Evolutionary conservation across 805 yeast species (phyloP).

Genomic region (Geotrichum ghanense): DNA sequence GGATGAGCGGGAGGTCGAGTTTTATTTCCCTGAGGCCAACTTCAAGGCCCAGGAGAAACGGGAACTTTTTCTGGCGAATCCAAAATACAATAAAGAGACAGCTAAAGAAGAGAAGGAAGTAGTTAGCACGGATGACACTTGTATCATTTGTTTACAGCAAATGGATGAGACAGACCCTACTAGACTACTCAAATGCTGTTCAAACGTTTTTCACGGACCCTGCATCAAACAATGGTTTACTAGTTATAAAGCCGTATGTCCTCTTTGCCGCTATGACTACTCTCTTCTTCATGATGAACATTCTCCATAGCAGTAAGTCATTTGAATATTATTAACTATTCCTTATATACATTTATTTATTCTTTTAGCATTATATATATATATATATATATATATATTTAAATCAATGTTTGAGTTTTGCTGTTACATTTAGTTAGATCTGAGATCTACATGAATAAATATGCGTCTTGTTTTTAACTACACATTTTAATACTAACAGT

Average conservation of each 20-base stretch:
- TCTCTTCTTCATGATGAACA: neutral
- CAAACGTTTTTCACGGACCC: constrained; percentile 72
- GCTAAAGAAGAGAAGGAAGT: constrained; percentile 1
- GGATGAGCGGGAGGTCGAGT: constrained; percentile 14
- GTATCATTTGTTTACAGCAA: constrained; percentile 68
- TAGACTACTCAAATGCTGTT: constrained; percentile 58
- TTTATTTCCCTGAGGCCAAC: constrained; percentile 8
- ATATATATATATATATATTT: too few relatives aligned
- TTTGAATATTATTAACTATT: too few relatives aligned
- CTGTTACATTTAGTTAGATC: too few relatives aligned
- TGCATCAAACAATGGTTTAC: constrained; percentile 80
- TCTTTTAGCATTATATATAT: too few relatives aligned
- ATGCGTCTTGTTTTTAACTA: too few relatives aligned
- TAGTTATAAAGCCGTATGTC: constrained; percentile 67
- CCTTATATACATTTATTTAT: too few relatives aligned
- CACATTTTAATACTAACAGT: too few relatives aligned
- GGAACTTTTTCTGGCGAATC: constrained; percentile 12
- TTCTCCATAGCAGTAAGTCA: too few relatives aligned
- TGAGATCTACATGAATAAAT: too few relatives aligned
- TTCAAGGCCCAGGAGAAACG: constrained; percentile 9
- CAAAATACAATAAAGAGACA: neutral
- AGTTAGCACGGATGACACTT: constrained; percentile 33
- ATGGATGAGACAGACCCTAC: constrained; percentile 53
- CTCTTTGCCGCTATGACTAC: constrained; percentile 68
- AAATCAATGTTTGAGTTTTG: too few relatives aligned